Percentiles rank a stretch among this genome's conserved stretches.
Conservation (phyloP, 2,329 filamentous ascomycete genomes). For the Meredithiella fracta region DNA sequence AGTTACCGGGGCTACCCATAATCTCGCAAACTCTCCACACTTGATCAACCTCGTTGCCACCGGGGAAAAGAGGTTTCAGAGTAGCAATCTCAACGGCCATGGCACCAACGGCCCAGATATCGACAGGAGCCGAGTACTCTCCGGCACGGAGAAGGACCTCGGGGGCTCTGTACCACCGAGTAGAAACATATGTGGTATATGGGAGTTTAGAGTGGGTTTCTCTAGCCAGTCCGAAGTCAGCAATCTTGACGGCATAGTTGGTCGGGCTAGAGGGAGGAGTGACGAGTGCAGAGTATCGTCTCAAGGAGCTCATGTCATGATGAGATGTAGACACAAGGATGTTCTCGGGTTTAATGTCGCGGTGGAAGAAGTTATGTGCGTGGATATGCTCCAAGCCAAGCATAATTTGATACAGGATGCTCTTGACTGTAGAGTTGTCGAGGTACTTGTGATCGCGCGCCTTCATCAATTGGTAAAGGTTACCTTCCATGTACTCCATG, state of each 20-base stretch:
- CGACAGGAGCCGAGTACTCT: conserved; percentile 92
- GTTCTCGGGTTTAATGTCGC: conserved; percentile 98
- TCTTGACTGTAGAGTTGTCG: conserved; percentile 85
- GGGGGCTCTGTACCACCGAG: conserved; percentile 91
- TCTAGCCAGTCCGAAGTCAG: conserved; percentile 91
- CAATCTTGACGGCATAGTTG: conserved; percentile 91
- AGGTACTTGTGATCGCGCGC: conserved; percentile 87
- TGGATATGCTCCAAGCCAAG: conserved; percentile 94
- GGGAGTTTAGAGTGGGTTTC: conserved; percentile 93
- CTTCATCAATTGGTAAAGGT: conserved; percentile 98
- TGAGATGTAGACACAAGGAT: conserved; percentile 85
- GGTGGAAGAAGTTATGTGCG: conserved; percentile 92
- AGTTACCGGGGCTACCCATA: conserved; percentile 96
- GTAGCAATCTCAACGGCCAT: conserved; percentile 98
- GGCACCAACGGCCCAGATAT: conserved; percentile 95
- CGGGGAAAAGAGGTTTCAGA: conserved; percentile 88
- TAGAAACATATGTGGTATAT: conserved; percentile 97
- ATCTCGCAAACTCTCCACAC: conserved; percentile 98
- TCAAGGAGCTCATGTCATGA: conserved; percentile 68
- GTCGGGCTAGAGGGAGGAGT: conserved; percentile 91
- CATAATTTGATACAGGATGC: conserved; percentile 93
- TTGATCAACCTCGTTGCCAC: conserved; percentile 95
- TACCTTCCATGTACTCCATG: conserved; percentile 99
- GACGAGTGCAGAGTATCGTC: conserved; percentile 80
- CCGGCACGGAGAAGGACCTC: conserved; percentile 87